These are phyloP conservation scores for Colletotrichum tanaceti DNA, from an alignment of 2,329 filamentous ascomycete genomes.

Conservation along the genomic window DNA sequence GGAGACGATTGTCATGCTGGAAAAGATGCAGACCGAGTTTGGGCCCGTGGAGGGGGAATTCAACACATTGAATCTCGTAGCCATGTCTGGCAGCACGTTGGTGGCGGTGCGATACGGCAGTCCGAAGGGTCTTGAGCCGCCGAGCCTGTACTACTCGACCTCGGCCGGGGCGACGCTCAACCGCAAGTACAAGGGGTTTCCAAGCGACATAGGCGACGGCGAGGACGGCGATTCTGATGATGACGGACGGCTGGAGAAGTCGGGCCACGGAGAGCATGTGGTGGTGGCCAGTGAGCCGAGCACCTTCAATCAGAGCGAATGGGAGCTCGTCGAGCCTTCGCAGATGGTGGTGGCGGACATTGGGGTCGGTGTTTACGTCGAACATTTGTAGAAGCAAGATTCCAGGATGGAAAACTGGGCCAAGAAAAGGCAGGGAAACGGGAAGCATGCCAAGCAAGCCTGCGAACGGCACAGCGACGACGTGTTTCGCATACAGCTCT, in stretches of 20 bases:
- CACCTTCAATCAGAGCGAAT: conserved; percentile 24
- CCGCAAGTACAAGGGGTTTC: conserved; percentile 31
- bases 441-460: too few relatives aligned
- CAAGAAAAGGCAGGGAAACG: background rate
- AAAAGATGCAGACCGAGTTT: conserved; percentile 29
- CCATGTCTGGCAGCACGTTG: conserved; percentile 22
- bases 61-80: conserved; percentile 21
- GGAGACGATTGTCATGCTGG: conserved; percentile 22
- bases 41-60: background rate
- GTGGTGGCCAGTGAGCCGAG: conserved; percentile 35
- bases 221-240: background rate
- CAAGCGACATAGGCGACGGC: background rate
- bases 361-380: background rate
- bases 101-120: conserved; percentile 30
- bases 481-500: background rate
- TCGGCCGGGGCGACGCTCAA: conserved; percentile 24
- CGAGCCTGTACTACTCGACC: conserved; percentile 33
- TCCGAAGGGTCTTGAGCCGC: conserved; percentile 18
- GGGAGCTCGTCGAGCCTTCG: conserved; percentile 24
- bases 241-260: conserved; percentile 18
- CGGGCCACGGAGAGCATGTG: conserved; percentile 16
- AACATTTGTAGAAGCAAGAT: background rate
- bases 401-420: too few relatives aligned
- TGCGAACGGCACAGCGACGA: background rate
- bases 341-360: conserved; percentile 32